These are phyloP conservation scores for Santalum album DNA, from an alignment of 164 flowering plant genomes.

Conservation along the genomic window DNA sequence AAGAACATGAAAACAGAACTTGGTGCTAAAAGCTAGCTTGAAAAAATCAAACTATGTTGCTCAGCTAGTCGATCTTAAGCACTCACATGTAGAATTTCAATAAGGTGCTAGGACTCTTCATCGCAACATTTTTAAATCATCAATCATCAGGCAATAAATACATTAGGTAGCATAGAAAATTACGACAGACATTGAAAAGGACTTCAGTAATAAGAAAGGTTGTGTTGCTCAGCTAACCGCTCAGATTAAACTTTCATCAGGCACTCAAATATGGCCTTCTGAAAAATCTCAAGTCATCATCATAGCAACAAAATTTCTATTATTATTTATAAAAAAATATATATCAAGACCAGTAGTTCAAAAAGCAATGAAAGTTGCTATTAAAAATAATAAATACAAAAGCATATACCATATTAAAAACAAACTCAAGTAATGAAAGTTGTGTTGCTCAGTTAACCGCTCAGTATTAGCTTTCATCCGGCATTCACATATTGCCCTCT, in stretches of 20 bases:
- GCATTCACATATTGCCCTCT: no score
- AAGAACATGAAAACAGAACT: no score
- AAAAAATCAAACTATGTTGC: background rate
- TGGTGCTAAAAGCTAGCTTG: no score
- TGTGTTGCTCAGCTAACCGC: conserved; percentile 39
- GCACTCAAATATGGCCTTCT: background rate
- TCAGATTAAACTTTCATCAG: conserved; percentile 21
- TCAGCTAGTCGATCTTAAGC: background rate
- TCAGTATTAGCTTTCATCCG: background rate
- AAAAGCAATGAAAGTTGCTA: background rate
- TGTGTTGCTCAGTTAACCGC: background rate
- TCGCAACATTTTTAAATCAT: background rate
- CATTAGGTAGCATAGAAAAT: no score
- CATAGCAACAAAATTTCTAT: conserved; percentile 15
- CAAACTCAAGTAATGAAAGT: background rate
- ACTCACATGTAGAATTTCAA: background rate
- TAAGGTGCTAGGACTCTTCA: background rate
- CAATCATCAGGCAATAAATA: no score
- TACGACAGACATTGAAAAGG: no score
- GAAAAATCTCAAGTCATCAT: conserved; percentile 2
- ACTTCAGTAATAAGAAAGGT: background rate
- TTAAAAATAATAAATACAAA: background rate
- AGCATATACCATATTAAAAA: no score
- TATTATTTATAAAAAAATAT: background rate
- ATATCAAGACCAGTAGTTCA: no score